These are phyloP conservation scores for Jamesozyma piceae DNA, from an alignment of 805 yeast species.

Conservation along the genomic window DNA sequence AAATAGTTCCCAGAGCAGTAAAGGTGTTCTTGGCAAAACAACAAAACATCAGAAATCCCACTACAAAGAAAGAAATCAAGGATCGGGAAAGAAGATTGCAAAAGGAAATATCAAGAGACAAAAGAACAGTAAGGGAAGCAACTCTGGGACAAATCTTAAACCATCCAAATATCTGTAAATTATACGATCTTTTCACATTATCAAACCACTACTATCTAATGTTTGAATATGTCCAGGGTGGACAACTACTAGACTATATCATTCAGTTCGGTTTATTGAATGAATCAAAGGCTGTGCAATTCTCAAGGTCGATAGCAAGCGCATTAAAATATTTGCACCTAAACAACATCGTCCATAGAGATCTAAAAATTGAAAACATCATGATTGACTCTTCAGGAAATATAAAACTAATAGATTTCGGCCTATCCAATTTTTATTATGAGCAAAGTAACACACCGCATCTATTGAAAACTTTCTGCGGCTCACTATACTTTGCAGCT, in stretches of 20 bases:
- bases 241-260: conserved; percentile 93
- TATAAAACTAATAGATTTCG: conserved; percentile 91
- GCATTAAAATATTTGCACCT: conserved; percentile 90
- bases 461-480: conserved; percentile 81
- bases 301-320: conserved; percentile 86
- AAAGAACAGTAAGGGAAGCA: conserved; percentile 88
- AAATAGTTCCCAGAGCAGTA: conserved; percentile 86
- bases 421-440: conserved; percentile 78
- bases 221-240: conserved; percentile 93
- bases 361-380: conserved; percentile 89
- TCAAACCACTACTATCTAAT: conserved; percentile 93
- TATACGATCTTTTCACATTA: conserved; percentile 90
- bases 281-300: conserved; percentile 85
- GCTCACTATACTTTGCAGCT: conserved; percentile 95
- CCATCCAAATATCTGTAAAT: conserved; percentile 85
- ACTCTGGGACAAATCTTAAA: conserved; percentile 79
- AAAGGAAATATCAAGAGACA: conserved; percentile 84
- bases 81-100: conserved; percentile 60
- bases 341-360: conserved; percentile 93
- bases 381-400: conserved; percentile 90
- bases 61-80: conserved; percentile 33
- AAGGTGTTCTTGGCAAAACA: conserved; percentile 66
- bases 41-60: conserved; percentile 1
- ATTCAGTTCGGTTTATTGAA: conserved; percentile 90
- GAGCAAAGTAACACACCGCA: not conserved